Percentiles rank a stretch among this genome's conserved stretches.
Evolutionary conservation across 495 filamentous ascomycete genomes (phyloP).

Genomic region (Penicillium cinerascens): DNA sequence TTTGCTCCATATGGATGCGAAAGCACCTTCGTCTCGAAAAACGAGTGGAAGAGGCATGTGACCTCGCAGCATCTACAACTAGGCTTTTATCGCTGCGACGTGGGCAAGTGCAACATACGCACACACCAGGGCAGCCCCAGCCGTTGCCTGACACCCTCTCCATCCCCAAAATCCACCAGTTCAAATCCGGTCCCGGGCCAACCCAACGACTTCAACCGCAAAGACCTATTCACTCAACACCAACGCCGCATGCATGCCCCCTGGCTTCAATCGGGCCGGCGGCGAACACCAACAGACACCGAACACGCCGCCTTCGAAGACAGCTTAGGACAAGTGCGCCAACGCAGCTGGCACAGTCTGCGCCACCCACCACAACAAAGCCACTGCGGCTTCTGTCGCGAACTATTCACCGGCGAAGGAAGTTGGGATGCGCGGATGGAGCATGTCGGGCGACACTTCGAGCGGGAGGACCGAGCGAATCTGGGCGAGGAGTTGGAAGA

Average conservation of each 20-base stretch:
- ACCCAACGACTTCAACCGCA: conserved; percentile 80
- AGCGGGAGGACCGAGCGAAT: conserved; percentile 39
- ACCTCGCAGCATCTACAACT: conserved; percentile 75
- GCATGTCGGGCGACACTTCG: conserved; percentile 81
- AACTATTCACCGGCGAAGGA: conserved; percentile 55
- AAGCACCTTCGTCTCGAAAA: conserved; percentile 86
- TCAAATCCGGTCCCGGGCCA: conserved; percentile 6
- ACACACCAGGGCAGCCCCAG: background rate
- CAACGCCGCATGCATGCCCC: conserved; percentile 87
- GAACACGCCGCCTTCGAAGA: conserved; percentile 27
- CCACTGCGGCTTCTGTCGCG: conserved; percentile 65
- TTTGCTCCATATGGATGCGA: conserved; percentile 80
- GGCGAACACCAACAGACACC: conserved; percentile 36
- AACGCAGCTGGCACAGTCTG: conserved; percentile 56
- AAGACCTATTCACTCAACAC: conserved; percentile 91
- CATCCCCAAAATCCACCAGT: conserved; percentile 7
- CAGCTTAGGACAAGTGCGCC: conserved; percentile 31
- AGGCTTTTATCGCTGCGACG: conserved; percentile 75
- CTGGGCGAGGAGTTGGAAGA: conserved; percentile 41
- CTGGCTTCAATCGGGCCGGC: conserved; percentile 23
- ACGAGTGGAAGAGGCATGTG: conserved; percentile 96
- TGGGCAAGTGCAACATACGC: conserved; percentile 54
- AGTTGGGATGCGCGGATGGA: conserved; percentile 88
- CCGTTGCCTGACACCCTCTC: conserved; percentile 3
- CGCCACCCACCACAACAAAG: conserved; percentile 60